These are phyloP conservation scores for Escovopsis sp. DNA, from an alignment of 2,329 filamentous ascomycete species.

Conservation along the genomic window DNA sequence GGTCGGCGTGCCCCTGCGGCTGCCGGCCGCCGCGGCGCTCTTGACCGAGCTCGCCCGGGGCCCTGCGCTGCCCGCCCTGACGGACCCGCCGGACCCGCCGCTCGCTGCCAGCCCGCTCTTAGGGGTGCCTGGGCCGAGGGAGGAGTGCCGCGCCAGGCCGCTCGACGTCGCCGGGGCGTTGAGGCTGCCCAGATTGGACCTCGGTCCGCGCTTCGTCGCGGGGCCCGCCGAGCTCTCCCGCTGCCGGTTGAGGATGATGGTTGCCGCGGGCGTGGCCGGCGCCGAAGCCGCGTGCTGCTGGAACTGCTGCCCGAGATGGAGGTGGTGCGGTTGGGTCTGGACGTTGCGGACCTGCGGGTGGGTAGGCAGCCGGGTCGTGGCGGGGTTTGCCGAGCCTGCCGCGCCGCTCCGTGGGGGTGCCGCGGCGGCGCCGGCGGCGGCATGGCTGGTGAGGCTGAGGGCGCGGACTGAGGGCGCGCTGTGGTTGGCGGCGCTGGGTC, in stretches of 20 bases:
- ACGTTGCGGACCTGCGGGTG: conserved; percentile 33
- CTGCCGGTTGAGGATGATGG: conserved; percentile 43
- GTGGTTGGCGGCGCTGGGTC: conserved; percentile 40
- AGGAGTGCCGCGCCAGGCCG: conserved; percentile 46
- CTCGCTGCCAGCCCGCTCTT: conserved; percentile 24
- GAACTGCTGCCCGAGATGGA: conserved; percentile 2
- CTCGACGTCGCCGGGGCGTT: conserved; percentile 38
- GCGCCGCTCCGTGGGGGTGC: conserved; percentile 14
- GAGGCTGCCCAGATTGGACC: conserved; percentile 32
- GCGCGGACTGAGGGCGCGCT: conserved; percentile 24
- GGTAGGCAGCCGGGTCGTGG: conserved; percentile 27
- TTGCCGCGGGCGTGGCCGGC: conserved; percentile 45
- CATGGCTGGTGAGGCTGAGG: conserved; percentile 27
- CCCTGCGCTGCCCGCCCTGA: conserved; percentile 44
- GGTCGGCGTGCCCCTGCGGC: conserved; percentile 35
- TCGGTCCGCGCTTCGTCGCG: conserved; percentile 38
- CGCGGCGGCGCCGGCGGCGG: conserved; percentile 12
- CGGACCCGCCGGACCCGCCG: conserved; percentile 17
- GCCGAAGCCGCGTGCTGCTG: conserved; percentile 36
- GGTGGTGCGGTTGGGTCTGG: conserved; percentile 28
- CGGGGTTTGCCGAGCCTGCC: conserved; percentile 24
- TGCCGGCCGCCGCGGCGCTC: conserved; percentile 20
- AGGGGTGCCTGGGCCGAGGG: conserved; percentile 47
- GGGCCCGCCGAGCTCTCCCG: conserved; percentile 46
- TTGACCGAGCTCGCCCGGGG: conserved; percentile 38